Evolutionary conservation across 768 basidiomycete genomes (phyloP).

Genomic region (Tylopilus balloui): DNA sequence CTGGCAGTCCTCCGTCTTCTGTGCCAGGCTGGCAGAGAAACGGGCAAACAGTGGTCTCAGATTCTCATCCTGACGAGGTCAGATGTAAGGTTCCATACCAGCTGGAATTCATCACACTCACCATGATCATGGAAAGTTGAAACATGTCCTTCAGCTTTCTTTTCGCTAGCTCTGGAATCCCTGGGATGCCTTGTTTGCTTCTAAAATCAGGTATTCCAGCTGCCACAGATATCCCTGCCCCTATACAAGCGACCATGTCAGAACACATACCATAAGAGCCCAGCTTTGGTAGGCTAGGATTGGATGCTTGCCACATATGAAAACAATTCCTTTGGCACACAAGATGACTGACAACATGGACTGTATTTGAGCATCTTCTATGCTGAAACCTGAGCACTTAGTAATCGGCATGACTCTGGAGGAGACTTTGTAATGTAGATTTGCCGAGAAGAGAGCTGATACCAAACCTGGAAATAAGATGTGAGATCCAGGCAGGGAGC

Average conservation of each 20-base stretch:
- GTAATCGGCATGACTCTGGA: too few relatives aligned
- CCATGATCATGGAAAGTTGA: constrained; percentile 5
- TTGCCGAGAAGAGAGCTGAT: too few relatives aligned
- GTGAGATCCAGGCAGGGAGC: too few relatives aligned
- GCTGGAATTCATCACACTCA: background rate
- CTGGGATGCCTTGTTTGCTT: constrained; percentile 1
- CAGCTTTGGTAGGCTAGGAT: background rate
- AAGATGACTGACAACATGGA: too few relatives aligned
- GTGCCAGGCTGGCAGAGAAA: background rate
- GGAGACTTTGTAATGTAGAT: too few relatives aligned
- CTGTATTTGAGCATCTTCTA: too few relatives aligned
- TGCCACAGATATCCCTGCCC: constrained; percentile 9
- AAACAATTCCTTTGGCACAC: constrained; percentile 2
- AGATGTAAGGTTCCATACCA: background rate
- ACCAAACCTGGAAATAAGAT: too few relatives aligned
- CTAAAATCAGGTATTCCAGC: constrained; percentile 13
- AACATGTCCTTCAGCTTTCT: constrained; percentile 14
- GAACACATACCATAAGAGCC: too few relatives aligned
- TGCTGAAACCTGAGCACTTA: too few relatives aligned
- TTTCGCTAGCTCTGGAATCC: background rate
- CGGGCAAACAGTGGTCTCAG: background rate
- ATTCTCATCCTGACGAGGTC: background rate
- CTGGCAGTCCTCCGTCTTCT: background rate
- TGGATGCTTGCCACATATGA: constrained; percentile 10
- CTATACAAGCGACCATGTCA: background rate